phyloP scores from a whole-genome alignment of 2,329 filamentous ascomycete species.

The Calonectria henricotiae region DNA sequence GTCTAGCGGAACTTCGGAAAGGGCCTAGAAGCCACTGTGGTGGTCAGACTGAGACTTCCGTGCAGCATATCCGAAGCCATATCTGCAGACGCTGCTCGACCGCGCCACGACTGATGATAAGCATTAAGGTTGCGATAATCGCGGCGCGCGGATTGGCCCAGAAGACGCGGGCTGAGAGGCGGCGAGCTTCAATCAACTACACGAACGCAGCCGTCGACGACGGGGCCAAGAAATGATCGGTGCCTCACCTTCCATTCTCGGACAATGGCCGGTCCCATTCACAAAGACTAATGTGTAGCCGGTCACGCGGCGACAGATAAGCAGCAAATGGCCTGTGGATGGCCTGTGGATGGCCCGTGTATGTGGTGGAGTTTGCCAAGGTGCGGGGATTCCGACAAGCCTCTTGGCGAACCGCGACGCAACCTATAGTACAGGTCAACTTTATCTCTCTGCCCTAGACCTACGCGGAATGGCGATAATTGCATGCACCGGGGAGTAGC shows the following conservation, averaged over 20 bases:
- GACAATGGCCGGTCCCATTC: conserved; percentile 32
- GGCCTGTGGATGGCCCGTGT: neutral
- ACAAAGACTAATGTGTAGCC: conserved; percentile 20
- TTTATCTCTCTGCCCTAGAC: conserved; percentile 25
- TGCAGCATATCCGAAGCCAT: neutral
- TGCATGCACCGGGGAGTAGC: conserved; percentile 3
- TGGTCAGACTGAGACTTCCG: conserved; percentile 15
- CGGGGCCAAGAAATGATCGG: conserved; percentile 36
- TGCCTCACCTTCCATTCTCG: conserved; percentile 48
- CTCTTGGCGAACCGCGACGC: conserved; percentile 32
- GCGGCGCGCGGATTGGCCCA: conserved; percentile 7
- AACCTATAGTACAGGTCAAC: conserved; percentile 29
- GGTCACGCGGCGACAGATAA: conserved; percentile 48
- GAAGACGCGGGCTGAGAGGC: conserved; percentile 2
- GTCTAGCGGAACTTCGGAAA: conserved; percentile 7
- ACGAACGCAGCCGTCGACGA: neutral
- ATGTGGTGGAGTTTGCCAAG: conserved; percentile 36
- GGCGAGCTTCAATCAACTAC: neutral
- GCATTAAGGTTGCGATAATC: conserved; percentile 20
- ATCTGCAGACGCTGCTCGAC: neutral
- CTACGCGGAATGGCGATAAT: conserved; percentile 28
- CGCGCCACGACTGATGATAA: conserved; percentile 26
- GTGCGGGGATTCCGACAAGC: conserved; percentile 43
- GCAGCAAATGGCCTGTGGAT: conserved; percentile 26
- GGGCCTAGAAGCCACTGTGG: conserved; percentile 11